Evolutionary conservation across 495 filamentous ascomycete genomes (phyloP).

Genomic region (Trypethelium eluteriae): DNA sequence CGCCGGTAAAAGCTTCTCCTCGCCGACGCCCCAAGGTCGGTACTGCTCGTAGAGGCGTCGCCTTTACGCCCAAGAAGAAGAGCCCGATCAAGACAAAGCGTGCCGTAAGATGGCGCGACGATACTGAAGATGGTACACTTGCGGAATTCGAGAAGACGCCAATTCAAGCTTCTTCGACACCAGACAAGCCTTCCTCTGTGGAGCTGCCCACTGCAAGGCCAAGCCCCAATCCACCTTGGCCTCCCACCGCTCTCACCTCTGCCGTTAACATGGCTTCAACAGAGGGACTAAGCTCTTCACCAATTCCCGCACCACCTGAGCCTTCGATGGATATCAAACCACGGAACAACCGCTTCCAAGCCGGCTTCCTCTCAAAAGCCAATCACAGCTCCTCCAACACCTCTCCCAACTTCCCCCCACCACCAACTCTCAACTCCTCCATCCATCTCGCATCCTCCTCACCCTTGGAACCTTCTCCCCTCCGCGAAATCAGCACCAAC

Average conservation of each 20-base stretch:
- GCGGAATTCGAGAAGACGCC: constrained; percentile 88
- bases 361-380: constrained; percentile 81
- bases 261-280: constrained; percentile 7
- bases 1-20: constrained; percentile 66
- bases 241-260: constrained; percentile 8
- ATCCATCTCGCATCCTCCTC: constrained; percentile 40
- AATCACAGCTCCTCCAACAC: constrained; percentile 52
- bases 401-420: constrained; percentile 44
- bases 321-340: constrained; percentile 45
- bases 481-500: constrained; percentile 56
- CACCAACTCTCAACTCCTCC: constrained; percentile 19
- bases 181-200: constrained; percentile 46
- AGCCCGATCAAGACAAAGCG: constrained; percentile 57
- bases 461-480: constrained; percentile 57
- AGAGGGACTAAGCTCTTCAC: constrained; percentile 42
- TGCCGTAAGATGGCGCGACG: constrained; percentile 86
- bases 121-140: constrained; percentile 69
- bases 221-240: constrained; percentile 6
- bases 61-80: constrained; percentile 80
- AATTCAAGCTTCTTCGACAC: constrained; percentile 48
- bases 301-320: constrained; percentile 43
- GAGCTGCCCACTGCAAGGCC: constrained; percentile 29
- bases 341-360: constrained; percentile 68
- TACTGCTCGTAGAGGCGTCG: constrained; percentile 64
- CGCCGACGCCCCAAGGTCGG: constrained; percentile 60